A percentile compares a stretch with the other conserved stretches of the same genome.
Conservation (phyloP, 1,284 basidiomycete species). For the Apiotrichum akiyoshidainum region DNA sequence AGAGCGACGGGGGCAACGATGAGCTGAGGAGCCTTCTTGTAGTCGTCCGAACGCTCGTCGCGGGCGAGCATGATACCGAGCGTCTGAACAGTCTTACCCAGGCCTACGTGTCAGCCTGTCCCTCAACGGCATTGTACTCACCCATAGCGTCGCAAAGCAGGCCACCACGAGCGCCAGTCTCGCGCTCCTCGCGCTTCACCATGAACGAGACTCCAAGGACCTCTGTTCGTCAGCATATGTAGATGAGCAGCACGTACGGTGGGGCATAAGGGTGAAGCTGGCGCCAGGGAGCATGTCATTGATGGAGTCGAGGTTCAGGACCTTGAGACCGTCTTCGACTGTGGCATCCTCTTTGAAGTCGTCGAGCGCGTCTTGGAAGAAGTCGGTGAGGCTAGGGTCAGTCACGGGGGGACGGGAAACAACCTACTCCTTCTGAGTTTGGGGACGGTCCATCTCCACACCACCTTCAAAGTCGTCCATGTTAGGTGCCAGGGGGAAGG, state of each 20-base stretch:
- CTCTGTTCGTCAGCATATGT: slow-evolving; percentile 13
- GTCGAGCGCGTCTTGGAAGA: slow-evolving; percentile 35
- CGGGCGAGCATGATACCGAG: slow-evolving; percentile 44
- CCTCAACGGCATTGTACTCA: slow-evolving; percentile 3
- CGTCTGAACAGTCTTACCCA: slow-evolving; percentile 52
- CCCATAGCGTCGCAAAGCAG: slow-evolving; percentile 45
- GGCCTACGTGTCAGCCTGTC: slow-evolving; percentile 27
- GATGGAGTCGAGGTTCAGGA: slow-evolving; percentile 26
- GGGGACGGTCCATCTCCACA: slow-evolving; percentile 16
- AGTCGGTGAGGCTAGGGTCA: slow-evolving; percentile 29
- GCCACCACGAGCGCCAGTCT: slow-evolving; percentile 37
- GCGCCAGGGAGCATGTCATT: slow-evolving; percentile 30
- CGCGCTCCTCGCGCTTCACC: slow-evolving; percentile 41
- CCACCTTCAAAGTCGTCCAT: slow-evolving; percentile 12
- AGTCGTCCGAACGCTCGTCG: slow-evolving; percentile 39
- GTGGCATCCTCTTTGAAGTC: slow-evolving; percentile 39
- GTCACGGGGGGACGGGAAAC: background rate
- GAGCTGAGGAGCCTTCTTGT: slow-evolving; percentile 45
- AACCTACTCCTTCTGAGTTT: slow-evolving; percentile 24
- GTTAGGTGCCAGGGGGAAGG: background rate
- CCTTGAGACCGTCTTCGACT: slow-evolving; percentile 32
- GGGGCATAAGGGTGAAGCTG: slow-evolving; percentile 42
- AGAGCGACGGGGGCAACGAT: slow-evolving; percentile 52
- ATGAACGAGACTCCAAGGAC: slow-evolving; percentile 50
- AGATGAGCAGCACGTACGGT: slow-evolving; percentile 29